A percentile compares a stretch with the other conserved stretches of the same genome.
Evolutionary conservation across 208 protist species (phyloP).

Genomic region (Leishmania guyanensis): DNA sequence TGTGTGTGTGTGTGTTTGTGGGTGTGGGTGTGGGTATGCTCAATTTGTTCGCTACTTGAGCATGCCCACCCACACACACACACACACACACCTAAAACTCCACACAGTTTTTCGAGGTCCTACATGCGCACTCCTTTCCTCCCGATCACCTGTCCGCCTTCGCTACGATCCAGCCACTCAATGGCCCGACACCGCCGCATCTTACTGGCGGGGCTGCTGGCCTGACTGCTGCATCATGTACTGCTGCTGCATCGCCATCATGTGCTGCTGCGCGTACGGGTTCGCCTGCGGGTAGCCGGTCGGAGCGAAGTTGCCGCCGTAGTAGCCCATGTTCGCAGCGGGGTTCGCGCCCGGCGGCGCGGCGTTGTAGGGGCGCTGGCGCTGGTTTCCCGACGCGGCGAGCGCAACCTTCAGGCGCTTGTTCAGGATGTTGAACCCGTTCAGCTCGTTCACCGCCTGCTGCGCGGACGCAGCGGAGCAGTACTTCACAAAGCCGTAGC

Average conservation of each 20-base stretch:
- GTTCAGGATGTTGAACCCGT: constrained; percentile 87
- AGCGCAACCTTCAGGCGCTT: constrained; percentile 91
- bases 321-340: constrained; percentile 48
- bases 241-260: constrained; percentile 60
- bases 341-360: constrained; percentile 19
- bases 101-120: too few relatives aligned
- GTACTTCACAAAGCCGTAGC: constrained; percentile 93
- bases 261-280: constrained; percentile 77
- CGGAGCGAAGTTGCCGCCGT: constrained; percentile 51
- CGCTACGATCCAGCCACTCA: background rate
- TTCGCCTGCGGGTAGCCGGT: constrained; percentile 61
- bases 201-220: constrained; percentile 48
- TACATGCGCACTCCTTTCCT: background rate
- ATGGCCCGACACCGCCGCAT: background rate
- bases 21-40: too few relatives aligned
- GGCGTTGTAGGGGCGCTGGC: constrained; percentile 36
- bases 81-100: too few relatives aligned
- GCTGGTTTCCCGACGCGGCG: constrained; percentile 74
- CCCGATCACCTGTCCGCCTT: background rate
- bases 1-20: too few relatives aligned
- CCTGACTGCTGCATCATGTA: constrained; percentile 53
- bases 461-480: constrained; percentile 67
- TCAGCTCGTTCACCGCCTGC: constrained; percentile 77
- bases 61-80: too few relatives aligned
- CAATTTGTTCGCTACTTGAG: too few relatives aligned